These are phyloP conservation scores for Pyrrhoderma noxium DNA, from an alignment of 1,284 basidiomycete species.

Conservation along the genomic window DNA sequence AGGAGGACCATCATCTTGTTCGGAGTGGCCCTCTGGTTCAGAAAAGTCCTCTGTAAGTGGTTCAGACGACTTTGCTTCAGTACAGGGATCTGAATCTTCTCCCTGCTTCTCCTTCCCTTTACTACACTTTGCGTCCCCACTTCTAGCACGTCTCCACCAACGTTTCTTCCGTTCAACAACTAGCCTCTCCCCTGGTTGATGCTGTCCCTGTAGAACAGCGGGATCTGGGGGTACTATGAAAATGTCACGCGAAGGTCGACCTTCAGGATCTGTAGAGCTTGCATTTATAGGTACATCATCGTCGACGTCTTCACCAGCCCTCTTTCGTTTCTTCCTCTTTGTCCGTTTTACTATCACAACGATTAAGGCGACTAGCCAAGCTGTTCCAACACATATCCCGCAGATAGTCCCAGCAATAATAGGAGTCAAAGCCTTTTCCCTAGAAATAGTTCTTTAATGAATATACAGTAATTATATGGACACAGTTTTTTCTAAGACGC, in stretches of 20 bases:
- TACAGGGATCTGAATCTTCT: background rate
- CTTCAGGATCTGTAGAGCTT: conserved; percentile 15
- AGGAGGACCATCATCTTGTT: background rate
- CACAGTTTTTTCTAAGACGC: conserved; percentile 1
- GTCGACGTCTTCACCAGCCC: conserved; percentile 13
- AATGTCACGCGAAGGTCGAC: conserved; percentile 23
- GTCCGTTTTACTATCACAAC: conserved; percentile 31
- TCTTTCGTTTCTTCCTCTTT: conserved; percentile 24
- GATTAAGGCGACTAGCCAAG: conserved; percentile 38
- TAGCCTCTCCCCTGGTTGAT: conserved; percentile 37
- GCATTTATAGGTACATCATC: conserved; percentile 22
- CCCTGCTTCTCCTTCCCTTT: conserved; percentile 14
- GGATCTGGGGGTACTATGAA: conserved; percentile 62
- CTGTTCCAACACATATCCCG: conserved; percentile 42
- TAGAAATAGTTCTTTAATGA: conserved; percentile 22
- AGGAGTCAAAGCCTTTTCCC: conserved; percentile 52
- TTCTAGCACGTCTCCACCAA: conserved; percentile 15
- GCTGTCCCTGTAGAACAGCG: conserved; percentile 45
- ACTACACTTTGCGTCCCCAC: conserved; percentile 28
- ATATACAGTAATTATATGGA: background rate
- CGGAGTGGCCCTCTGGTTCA: background rate
- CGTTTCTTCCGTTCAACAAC: conserved; percentile 23
- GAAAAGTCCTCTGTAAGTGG: no score
- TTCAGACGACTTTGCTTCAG: background rate
- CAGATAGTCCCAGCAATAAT: conserved; percentile 57